Conservation (phyloP, 2,329 filamentous ascomycete species). For the Ophiosphaerella narmari region DNA sequence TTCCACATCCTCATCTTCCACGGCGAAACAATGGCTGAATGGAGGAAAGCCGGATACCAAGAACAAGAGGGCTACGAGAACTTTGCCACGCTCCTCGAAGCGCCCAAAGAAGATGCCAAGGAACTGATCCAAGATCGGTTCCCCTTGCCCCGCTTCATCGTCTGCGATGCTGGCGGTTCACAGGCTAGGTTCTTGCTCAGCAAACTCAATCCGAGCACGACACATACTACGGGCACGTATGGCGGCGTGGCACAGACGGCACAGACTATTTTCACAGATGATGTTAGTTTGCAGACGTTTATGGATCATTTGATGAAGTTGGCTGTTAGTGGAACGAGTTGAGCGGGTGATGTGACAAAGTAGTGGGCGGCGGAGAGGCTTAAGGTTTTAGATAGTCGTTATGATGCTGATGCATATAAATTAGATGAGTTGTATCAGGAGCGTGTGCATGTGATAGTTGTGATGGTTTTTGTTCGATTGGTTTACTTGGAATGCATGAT, state of each 20-base stretch:
- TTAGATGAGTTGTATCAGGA: no score
- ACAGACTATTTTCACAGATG: constrained; percentile 98
- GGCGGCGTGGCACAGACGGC: constrained; percentile 87
- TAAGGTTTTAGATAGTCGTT: neutral
- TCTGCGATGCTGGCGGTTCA: constrained; percentile 97
- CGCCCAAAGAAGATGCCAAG: constrained; percentile 96
- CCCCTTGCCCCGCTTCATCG: constrained; percentile 96
- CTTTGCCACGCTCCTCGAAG: constrained; percentile 83
- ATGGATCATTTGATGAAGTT: constrained; percentile 99
- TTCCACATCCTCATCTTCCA: constrained; percentile 99
- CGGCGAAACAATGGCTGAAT: constrained; percentile 95
- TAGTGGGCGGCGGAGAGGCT: neutral
- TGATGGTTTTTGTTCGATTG: no score
- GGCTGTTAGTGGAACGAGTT: constrained; percentile 44
- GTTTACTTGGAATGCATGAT: no score
- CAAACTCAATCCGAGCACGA: constrained; percentile 96
- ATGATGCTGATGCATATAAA: neutral
- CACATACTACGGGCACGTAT: constrained; percentile 90
- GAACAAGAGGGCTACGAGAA: constrained; percentile 98
- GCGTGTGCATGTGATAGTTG: no score
- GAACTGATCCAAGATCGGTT: constrained; percentile 97
- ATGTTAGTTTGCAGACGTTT: constrained; percentile 96
- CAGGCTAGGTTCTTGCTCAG: constrained; percentile 96
- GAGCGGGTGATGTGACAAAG: neutral
- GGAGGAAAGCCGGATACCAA: constrained; percentile 97